These are phyloP conservation scores for Penicillium salamii DNA, from an alignment of 495 filamentous ascomycete genomes.

Conservation along the genomic window DNA sequence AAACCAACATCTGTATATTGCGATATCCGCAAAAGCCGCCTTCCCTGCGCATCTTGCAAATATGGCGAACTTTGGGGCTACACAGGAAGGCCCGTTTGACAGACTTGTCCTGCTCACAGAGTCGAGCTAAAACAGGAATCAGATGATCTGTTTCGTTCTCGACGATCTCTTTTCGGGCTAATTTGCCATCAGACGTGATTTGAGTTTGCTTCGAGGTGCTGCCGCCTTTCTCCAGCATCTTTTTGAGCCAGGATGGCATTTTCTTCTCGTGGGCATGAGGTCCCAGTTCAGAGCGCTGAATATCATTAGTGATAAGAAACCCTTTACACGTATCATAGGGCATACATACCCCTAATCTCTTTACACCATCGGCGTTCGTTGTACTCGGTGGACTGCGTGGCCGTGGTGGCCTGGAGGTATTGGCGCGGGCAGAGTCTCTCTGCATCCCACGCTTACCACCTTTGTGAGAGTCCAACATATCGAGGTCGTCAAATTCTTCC, in stretches of 20 bases:
- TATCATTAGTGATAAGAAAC: conserved; percentile 20
- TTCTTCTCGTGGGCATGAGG: conserved; percentile 80
- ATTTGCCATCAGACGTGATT: conserved; percentile 49
- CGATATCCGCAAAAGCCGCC: conserved; percentile 97
- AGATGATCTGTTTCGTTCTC: conserved; percentile 66
- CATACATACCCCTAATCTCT: conserved; percentile 42
- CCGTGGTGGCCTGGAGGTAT: conserved; percentile 11
- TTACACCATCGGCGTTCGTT: conserved; percentile 14
- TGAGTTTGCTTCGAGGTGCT: conserved; percentile 54
- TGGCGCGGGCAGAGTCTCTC: conserved; percentile 13
- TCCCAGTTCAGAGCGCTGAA: conserved; percentile 63
- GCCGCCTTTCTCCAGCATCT: conserved; percentile 63
- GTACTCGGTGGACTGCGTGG: conserved; percentile 9
- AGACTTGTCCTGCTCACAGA: conserved; percentile 64
- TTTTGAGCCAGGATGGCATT: conserved; percentile 81
- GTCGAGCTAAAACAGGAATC: conserved; percentile 67
- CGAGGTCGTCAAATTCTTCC: conserved; percentile 10
- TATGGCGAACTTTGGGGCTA: conserved; percentile 69
- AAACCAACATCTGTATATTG: conserved; percentile 92
- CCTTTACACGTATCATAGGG: not conserved
- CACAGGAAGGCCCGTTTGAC: conserved; percentile 76
- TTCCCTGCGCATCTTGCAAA: conserved; percentile 76
- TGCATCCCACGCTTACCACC: conserved; percentile 13
- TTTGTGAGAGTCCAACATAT: conserved; percentile 1
- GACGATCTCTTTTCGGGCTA: conserved; percentile 42